phyloP scores from a whole-genome alignment of 805 yeast genomes.

The Barnettozyma californica region DNA sequence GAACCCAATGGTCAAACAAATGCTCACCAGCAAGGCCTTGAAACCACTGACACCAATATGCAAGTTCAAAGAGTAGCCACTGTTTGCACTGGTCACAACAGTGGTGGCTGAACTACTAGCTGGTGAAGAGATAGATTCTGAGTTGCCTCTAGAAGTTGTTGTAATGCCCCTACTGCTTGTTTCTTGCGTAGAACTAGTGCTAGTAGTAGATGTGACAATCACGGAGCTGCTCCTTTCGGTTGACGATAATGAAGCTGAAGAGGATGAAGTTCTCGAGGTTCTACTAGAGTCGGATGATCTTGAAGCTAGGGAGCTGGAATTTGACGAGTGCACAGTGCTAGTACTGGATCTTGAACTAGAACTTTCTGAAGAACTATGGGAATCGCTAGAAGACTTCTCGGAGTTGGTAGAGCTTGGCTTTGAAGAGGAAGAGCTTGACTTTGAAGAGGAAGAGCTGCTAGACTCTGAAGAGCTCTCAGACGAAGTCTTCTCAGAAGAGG shows the following conservation, averaged over 20 bases:
- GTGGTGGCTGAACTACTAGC: conserved; percentile 15
- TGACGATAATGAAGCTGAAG: conserved; percentile 5
- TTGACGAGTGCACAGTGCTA: conserved; percentile 7
- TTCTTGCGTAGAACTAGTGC: background rate
- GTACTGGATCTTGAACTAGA: conserved; percentile 6
- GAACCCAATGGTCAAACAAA: conserved; percentile 6
- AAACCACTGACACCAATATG: conserved; percentile 8
- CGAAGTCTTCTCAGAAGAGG: background rate
- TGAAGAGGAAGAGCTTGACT: background rate
- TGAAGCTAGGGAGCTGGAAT: conserved; percentile 5
- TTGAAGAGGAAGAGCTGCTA: background rate
- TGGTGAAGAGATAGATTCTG: conserved; percentile 8
- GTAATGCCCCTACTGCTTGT: background rate
- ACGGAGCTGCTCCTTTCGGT: conserved; percentile 5
- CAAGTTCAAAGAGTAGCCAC: conserved; percentile 1
- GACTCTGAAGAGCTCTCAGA: background rate
- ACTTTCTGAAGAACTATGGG: conserved; percentile 4
- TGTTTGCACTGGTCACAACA: conserved; percentile 11
- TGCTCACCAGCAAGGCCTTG: conserved; percentile 9
- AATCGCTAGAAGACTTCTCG: background rate
- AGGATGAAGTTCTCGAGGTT: background rate
- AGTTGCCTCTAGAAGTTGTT: conserved; percentile 3
- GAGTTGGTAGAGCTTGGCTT: conserved; percentile 1
- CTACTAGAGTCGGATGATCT: conserved; percentile 11
- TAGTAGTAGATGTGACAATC: background rate